These are phyloP conservation scores for Microbotryum intermedium DNA, from an alignment of 1,284 basidiomycete species.

Conservation along the genomic window DNA sequence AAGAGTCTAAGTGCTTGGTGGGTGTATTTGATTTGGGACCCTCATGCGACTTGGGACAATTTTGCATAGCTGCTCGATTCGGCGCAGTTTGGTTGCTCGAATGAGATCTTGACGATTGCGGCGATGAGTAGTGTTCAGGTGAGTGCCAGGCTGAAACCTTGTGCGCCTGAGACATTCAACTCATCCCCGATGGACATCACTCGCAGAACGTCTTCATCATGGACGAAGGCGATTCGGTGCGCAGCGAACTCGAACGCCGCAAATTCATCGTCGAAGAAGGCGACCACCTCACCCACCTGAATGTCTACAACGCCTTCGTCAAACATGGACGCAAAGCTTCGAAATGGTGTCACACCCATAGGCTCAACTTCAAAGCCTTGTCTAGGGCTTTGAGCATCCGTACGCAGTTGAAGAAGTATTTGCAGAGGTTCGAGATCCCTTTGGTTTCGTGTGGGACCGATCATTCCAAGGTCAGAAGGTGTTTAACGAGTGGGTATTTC, in stretches of 20 bases:
- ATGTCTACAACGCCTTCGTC: conserved; percentile 87
- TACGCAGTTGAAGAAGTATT: conserved; percentile 82
- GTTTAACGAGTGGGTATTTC: conserved; percentile 87
- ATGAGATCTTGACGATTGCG: conserved; percentile 88
- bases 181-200: neutral
- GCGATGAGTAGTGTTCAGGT: conserved; percentile 90
- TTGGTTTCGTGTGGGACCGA: conserved; percentile 52
- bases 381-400: conserved; percentile 87
- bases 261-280: conserved; percentile 98
- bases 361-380: conserved; percentile 83
- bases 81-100: conserved; percentile 71
- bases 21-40: no score
- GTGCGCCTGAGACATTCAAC: neutral
- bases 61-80: conserved; percentile 66
- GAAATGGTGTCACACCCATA: conserved; percentile 85
- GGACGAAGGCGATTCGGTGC: conserved; percentile 71
- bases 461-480: conserved; percentile 55
- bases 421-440: conserved; percentile 75
- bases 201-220: conserved; percentile 77
- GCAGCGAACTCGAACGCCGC: conserved; percentile 79
- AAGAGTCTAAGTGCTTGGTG: neutral
- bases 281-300: conserved; percentile 83
- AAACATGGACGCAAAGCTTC: conserved; percentile 67
- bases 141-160: conserved; percentile 8
- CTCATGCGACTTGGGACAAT: neutral